Conservation (phyloP, 1,284 basidiomycete genomes). For the Melampsora medusae region DNA sequence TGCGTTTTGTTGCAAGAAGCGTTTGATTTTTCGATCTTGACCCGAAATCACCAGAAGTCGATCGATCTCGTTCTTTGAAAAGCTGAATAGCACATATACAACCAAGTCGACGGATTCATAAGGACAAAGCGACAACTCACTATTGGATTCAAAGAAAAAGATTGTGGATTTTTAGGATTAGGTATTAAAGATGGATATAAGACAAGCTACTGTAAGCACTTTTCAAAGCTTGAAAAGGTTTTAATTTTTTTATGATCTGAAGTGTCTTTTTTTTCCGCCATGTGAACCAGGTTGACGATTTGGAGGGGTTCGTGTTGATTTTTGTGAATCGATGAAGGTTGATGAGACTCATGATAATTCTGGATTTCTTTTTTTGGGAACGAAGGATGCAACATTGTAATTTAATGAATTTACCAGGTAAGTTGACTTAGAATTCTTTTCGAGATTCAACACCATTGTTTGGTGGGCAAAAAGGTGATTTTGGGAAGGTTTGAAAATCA, state of each 20-base stretch:
- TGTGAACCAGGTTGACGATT: slow-evolving; percentile 18
- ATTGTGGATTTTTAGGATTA: neutral
- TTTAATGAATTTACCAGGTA: slow-evolving; percentile 38
- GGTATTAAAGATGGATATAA: slow-evolving; percentile 23
- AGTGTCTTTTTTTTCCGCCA: neutral
- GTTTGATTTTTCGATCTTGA: too few species aligned
- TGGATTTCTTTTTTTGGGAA: neutral
- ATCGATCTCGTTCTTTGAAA: too few species aligned
- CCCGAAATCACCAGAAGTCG: too few species aligned
- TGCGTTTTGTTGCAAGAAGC: too few species aligned
- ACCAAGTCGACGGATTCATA: too few species aligned
- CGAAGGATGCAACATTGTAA: slow-evolving; percentile 40
- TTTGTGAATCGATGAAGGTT: neutral
- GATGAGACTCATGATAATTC: neutral
- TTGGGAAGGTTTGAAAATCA: too few species aligned
- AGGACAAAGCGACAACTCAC: neutral
- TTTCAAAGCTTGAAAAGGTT: neutral
- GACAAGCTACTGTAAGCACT: slow-evolving; percentile 35
- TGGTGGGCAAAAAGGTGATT: too few species aligned
- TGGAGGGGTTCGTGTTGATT: slow-evolving; percentile 8
- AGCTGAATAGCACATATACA: too few species aligned
- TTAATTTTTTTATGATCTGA: neutral
- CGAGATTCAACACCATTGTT: too few species aligned
- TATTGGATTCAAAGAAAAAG: neutral
- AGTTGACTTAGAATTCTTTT: neutral